These are phyloP conservation scores for Durusdinium trenchii DNA, from an alignment of 73 alveolate species.

Conservation along the genomic window DNA sequence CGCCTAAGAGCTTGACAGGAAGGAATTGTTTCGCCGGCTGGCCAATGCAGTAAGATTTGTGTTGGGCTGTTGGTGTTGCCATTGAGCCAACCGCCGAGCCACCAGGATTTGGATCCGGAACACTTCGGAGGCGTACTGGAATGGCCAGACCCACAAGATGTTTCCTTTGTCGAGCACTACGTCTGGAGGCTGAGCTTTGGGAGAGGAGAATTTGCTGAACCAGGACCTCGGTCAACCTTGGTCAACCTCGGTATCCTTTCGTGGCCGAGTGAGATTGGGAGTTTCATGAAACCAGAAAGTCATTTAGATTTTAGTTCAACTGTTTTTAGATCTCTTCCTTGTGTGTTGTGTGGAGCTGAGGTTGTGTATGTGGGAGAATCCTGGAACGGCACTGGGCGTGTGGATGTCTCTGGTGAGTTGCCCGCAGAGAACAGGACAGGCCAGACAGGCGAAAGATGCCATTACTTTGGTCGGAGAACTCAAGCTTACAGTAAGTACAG, in stretches of 20 bases:
- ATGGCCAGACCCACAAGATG: not conserved
- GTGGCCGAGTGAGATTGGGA: not conserved
- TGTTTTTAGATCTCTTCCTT: not conserved
- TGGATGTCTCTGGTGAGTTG: not conserved
- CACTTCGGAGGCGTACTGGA: not conserved
- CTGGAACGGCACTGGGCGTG: not conserved
- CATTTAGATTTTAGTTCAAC: no score
- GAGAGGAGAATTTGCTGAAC: not conserved
- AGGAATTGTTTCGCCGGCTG: no score
- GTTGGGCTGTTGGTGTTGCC: no score
- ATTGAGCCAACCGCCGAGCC: not conserved
- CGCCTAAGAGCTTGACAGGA: no score
- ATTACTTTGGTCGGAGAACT: no score
- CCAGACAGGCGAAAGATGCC: no score
- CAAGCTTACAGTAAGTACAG: no score
- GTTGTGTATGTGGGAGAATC: not conserved
- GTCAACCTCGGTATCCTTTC: not conserved
- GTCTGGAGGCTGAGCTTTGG: not conserved
- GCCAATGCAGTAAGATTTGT: no score
- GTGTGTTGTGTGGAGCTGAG: not conserved
- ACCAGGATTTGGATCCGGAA: not conserved
- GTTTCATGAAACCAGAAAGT: not conserved
- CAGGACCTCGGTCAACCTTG: no score
- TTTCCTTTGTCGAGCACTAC: not conserved
- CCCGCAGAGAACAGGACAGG: not conserved